Base-by-base conservation (phyloP, 441 rosid genomes). In the Populus hybrid region DNA sequence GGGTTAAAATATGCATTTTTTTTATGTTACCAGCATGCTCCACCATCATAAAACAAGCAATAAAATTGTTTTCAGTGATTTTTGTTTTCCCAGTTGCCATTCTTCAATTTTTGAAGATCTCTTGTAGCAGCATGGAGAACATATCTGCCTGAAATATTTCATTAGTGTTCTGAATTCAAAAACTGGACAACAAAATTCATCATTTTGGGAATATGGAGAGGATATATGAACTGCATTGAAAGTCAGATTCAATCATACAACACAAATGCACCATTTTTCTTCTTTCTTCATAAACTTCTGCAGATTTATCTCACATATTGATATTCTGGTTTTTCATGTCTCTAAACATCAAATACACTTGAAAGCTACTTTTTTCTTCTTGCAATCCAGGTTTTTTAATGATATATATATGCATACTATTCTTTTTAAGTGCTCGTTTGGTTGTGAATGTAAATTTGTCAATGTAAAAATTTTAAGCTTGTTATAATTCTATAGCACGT, bases 361-460 rank as follows among this genome's bases (percentile, higher is more conserved):
- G 59, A 50, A 45, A 50, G n/a, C 5, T 50, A 18, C 7, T 6
- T 16, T 50, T 50, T 16, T 50, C 59, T 50, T 50, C 59, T 50
- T 50, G 59, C n/a, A 50, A 50, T 50, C 20, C n/a, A 14, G 20
- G 59, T 33, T 61, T 74, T 35, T 6, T 6, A 7, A 61, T 4
- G n/a, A n/a, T 31, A 31, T 14, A n/a, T 23, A 35, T 73, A n/a
- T 50, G 29, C 33, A 12, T 29, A 66, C 33, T 28, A 28, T 26
- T n/a, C 42, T 65, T 16, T 18, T n/a, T 66, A 45, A 31, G 35
- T 66, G 78, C n/a, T 71, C 61, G 35, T 71, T 66, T 35, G 61
- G 33, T 64, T 45, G 8, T 21, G 7, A 40, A 20, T 73, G n/a
- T 28, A 26, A 35, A 26, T 28, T 67, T 67, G 70, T 28, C 36